Evolutionary conservation across 495 filamentous ascomycete species (phyloP), one percentile per base, ranked within the genome.

Genomic region (Geopyxis carbonaria): DNA sequence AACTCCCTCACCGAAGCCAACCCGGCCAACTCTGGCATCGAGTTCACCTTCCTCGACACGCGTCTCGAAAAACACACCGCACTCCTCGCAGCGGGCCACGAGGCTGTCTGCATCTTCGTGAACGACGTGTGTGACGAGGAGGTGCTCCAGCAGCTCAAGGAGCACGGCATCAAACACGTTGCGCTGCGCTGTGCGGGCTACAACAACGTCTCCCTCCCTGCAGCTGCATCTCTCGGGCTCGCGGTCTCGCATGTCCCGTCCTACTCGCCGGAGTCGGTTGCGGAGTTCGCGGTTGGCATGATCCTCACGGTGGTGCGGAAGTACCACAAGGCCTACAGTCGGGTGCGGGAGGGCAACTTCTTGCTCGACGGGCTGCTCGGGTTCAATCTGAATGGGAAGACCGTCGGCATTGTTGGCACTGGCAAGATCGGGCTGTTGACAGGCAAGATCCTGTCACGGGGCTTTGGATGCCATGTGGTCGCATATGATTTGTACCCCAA

Each of bases 311-410:
- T 80, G 19, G 78, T 80, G 48, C 73, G 76, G 14, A 72, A 76
- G 45, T 76, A 71, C 11, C 77, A 80, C 53, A 72, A 75, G 16
- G 69, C 76, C 4, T 81, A 75, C 57, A 78, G 71, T 53, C 72
- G 77, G 9, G 76, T 78, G 14, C 71, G 76, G 22, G 77, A 80
- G 56, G 73, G 72, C 13, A 80, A 80, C 49, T 80, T 80, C 57
- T 67, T 62, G 32, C 67, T 80, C 20, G 69, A 76, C 45, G 67
- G 76, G 1, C 60, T 80, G 9, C 61, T 78, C 8, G 76, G 76
- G 2, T 58, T 57, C 20, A 78, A 71, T 0, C 54, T 80, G 5
- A 48, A 64, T 43, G 71, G 72, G 10, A 72, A 76, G 55, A 76
- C 72, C 4, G 72, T 72, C 5, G 69, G 69, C 6, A 51, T 73